These are phyloP conservation scores for Penicillium hordei DNA, from an alignment of 2,329 filamentous ascomycete species.

Conservation along the genomic window DNA sequence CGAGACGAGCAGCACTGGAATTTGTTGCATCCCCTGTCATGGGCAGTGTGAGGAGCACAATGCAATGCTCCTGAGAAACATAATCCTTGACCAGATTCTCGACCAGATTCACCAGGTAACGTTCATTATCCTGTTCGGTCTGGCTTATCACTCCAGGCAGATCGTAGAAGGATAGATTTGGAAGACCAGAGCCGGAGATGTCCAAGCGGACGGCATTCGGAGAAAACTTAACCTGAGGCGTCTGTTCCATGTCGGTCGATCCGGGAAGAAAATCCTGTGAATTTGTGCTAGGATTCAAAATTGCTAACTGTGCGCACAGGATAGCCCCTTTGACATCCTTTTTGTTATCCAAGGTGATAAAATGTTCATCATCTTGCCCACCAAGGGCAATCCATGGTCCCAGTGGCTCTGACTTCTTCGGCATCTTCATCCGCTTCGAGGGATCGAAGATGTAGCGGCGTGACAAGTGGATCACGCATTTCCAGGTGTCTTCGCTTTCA, in stretches of 20 bases:
- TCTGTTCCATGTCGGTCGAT: conserved; percentile 31
- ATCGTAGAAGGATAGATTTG: conserved; percentile 79
- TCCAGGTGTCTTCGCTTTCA: conserved; percentile 57
- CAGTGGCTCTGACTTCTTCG: conserved; percentile 56
- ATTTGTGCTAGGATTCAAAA: conserved; percentile 64
- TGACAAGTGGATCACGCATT: conserved; percentile 66
- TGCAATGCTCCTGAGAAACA: conserved; percentile 65
- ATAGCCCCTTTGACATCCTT: conserved; percentile 66
- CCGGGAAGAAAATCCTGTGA: conserved; percentile 57
- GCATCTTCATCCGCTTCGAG: conserved; percentile 42
- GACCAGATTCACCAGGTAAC: conserved; percentile 70
- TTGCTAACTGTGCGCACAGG: conserved; percentile 72
- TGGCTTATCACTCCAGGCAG: conserved; percentile 79
- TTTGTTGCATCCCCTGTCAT: conserved; percentile 79
- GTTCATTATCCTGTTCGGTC: conserved; percentile 61
- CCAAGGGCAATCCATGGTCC: conserved; percentile 62
- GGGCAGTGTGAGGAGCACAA: conserved; percentile 73
- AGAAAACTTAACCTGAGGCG: conserved; percentile 64
- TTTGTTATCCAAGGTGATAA: conserved; percentile 64
- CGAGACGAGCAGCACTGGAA: conserved; percentile 67
- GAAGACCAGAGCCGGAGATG: conserved; percentile 69
- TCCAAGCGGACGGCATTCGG: conserved; percentile 78
- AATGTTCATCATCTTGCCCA: conserved; percentile 52
- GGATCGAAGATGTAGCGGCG: conserved; percentile 55
- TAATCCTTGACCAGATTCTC: conserved; percentile 69